A percentile compares a stretch with the other conserved stretches of the same genome.
Conservation (phyloP, 169 alveolate genomes). For the Cryptosporidium muris region DNA sequence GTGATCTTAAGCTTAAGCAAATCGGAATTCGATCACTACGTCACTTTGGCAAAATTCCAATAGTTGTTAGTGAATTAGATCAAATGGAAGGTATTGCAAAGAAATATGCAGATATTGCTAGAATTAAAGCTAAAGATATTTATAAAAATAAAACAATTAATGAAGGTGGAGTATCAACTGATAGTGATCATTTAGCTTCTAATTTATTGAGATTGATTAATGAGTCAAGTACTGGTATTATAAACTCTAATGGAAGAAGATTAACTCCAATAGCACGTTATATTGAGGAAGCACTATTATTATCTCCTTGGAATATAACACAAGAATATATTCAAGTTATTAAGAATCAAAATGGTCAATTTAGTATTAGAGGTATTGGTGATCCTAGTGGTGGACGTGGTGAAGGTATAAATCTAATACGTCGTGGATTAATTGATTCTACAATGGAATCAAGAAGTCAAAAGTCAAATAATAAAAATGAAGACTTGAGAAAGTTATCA, state of each 20-base stretch:
- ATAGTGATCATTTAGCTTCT: neutral
- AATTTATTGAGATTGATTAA: slow-evolving; percentile 23
- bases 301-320: slow-evolving; percentile 87
- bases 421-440: slow-evolving; percentile 75
- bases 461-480: slow-evolving; percentile 75
- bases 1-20: slow-evolving; percentile 77
- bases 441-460: slow-evolving; percentile 60
- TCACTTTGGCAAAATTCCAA: slow-evolving; percentile 54
- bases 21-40: slow-evolving; percentile 77
- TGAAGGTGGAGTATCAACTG: neutral
- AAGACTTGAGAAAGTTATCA: slow-evolving; percentile 85
- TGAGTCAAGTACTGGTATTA: slow-evolving; percentile 53
- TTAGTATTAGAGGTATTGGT: slow-evolving; percentile 82
- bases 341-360: slow-evolving; percentile 84
- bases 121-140: slow-evolving; percentile 7
- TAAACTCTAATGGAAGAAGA: slow-evolving; percentile 67
- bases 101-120: slow-evolving; percentile 48
- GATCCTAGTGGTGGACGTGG: slow-evolving; percentile 90
- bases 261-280: slow-evolving; percentile 74
- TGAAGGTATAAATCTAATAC: slow-evolving; percentile 83
- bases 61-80: slow-evolving; percentile 63
- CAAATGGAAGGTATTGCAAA: slow-evolving; percentile 64
- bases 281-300: slow-evolving; percentile 82
- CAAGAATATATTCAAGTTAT: slow-evolving; percentile 82
- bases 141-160: too few species aligned